Evolutionary conservation across 2,329 filamentous ascomycete genomes (phyloP), one percentile per base, ranked within the genome.

Genomic region (Aspergillus caelatus): DNA sequence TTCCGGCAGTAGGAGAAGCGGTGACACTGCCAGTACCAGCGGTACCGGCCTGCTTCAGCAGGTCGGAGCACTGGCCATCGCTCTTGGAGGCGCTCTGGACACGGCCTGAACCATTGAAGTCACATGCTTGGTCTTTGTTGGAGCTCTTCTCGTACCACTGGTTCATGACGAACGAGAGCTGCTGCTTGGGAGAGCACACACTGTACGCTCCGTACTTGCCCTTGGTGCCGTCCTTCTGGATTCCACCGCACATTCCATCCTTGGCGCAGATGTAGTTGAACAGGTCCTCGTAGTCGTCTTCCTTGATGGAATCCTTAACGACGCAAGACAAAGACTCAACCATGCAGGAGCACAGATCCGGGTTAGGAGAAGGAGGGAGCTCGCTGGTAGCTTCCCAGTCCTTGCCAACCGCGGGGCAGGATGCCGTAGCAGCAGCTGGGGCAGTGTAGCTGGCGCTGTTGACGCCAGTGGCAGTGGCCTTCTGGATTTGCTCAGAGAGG

Each of bases 321-420:
- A 86, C 85, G 81, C 95, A 99, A 63, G 82, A 81, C 62, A 96
- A 82, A 52, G 88, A 88, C 67, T 86, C 82, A 77, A 87, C 85
- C 92, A 97, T 97, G 87, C 95, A 99, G 62, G 84, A 79, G 85
- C 95, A 99, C 54, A 96, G 88, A 52, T 87, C 74, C 53, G 86
- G 75, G 81, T 98, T 92, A 67, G 94, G 93, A 12, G 86, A 87
- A 11, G 94, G 94, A 32, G 95, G 95, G 39, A 99, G 91, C 62
- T 81, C 82, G 50, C 84, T 83, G 36, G 66, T 84, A 59, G 92
- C 91, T 69, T 85, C 82, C 94, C 95, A 99, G 74, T 81, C 82
- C 43, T 79, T 69, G 70, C 79, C 82, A 62, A 89, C 79, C 19
- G 81, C 81, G 28, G 95, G 95, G 87, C 95, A 99, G 54, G 85